Percentiles rank a stretch among this genome's conserved stretches.
Conservation (phyloP, 768 basidiomycete species). For the Polyporus arcularius region DNA sequence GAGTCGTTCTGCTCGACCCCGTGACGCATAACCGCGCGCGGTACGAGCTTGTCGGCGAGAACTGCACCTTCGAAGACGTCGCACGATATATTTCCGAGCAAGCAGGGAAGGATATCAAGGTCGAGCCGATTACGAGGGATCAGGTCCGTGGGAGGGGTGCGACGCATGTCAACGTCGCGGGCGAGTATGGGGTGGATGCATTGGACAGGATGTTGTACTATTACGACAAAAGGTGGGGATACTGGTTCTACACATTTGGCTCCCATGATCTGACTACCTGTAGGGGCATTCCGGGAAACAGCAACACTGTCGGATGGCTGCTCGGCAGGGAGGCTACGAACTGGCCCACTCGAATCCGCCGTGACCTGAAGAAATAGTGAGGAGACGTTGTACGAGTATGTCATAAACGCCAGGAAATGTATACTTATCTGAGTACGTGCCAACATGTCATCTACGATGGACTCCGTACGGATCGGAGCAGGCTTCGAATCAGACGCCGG, state of each 20-base stretch:
- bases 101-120: constrained; percentile 19
- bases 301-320: constrained; percentile 34
- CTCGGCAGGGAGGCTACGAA: constrained; percentile 34
- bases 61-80: constrained; percentile 32
- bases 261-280: not conserved
- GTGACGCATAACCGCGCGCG: constrained; percentile 32
- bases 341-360: constrained; percentile 27
- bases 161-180: constrained; percentile 7
- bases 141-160: constrained; percentile 15
- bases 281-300: constrained; percentile 36
- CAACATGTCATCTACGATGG: no score
- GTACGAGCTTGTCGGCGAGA: constrained; percentile 38
- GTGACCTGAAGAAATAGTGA: constrained; percentile 17
- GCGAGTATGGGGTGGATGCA: constrained; percentile 28
- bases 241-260: not conserved
- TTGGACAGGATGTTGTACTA: constrained; percentile 35
- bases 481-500: no score
- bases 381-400: not conserved
- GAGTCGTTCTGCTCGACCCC: constrained; percentile 30
- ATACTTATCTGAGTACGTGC: not conserved
- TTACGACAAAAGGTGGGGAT: constrained; percentile 32
- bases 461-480: no score
- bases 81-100: constrained; percentile 20
- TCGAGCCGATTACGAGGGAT: constrained; percentile 23
- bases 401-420: not conserved